Conservation (phyloP, 2,329 filamentous ascomycete species). For the Periconia macrospinosa region DNA sequence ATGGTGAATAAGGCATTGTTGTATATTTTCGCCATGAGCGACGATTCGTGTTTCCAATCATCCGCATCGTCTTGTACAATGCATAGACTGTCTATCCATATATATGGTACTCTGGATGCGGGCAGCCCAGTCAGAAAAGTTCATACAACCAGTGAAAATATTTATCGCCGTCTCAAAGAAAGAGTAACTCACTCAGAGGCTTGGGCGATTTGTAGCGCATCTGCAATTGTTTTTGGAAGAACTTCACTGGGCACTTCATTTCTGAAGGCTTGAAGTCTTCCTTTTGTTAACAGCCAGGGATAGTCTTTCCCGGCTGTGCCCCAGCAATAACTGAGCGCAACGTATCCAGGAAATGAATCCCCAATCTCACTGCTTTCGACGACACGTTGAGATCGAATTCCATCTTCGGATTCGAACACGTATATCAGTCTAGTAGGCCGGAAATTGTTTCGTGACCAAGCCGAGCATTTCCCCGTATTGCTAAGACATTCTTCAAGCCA, state of each 20-base stretch:
- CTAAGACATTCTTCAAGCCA: background rate
- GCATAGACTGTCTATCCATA: constrained; percentile 10
- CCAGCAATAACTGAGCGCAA: background rate
- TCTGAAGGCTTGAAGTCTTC: background rate
- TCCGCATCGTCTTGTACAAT: constrained; percentile 8
- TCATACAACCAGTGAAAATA: no score
- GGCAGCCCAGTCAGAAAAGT: background rate
- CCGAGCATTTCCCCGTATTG: background rate
- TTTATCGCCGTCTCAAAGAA: no score
- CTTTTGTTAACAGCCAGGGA: background rate
- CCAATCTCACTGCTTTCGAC: background rate
- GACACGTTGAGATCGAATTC: no score
- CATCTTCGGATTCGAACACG: no score
- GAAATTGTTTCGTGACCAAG: background rate
- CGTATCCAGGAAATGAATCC: background rate
- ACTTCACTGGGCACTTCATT: no score
- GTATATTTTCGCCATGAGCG: no score
- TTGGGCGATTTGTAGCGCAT: no score
- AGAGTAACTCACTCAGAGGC: no score
- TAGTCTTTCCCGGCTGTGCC: background rate
- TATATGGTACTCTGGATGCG: background rate
- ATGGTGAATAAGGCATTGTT: no score
- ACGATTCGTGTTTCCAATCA: constrained; percentile 1
- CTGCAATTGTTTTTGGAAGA: no score
- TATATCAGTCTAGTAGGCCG: no score